Percentiles rank a stretch among this genome's conserved stretches.
Evolutionary conservation across 2,329 filamentous ascomycete genomes (phyloP).

Genomic region (Aspergillus novofumigatus): DNA sequence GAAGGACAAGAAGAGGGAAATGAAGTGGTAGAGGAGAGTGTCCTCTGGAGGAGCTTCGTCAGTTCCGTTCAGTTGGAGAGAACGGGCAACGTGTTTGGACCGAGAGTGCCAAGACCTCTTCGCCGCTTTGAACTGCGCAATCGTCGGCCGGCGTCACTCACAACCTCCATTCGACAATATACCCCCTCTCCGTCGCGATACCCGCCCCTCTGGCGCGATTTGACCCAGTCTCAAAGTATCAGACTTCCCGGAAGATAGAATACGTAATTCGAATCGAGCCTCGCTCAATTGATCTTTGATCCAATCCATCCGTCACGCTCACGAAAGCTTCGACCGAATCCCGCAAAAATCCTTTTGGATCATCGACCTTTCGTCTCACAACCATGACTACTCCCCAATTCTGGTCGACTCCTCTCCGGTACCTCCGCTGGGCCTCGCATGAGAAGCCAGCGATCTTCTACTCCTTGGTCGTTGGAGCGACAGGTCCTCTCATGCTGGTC

Average conservation of each 20-base stretch:
- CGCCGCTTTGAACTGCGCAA: constrained; percentile 19
- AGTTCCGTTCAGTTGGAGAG: constrained; percentile 17
- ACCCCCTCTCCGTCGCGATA: constrained; percentile 9
- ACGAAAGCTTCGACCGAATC: constrained; percentile 3
- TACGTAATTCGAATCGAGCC: background rate
- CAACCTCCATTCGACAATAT: constrained; percentile 19
- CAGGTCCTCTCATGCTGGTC: constrained; percentile 68
- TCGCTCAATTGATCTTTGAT: constrained; percentile 5
- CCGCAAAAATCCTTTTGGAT: constrained; percentile 20
- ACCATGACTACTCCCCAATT: constrained; percentile 64
- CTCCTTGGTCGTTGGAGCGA: constrained; percentile 68
- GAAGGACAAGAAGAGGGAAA: constrained; percentile 5
- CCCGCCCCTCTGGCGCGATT: background rate
- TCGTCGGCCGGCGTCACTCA: constrained; percentile 28
- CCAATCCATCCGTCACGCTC: background rate
- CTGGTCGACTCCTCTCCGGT: constrained; percentile 78
- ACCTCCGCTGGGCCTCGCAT: constrained; percentile 81
- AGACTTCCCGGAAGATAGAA: background rate
- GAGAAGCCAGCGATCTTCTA: constrained; percentile 91
- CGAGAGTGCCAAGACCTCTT: constrained; percentile 36
- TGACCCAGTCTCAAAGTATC: background rate
- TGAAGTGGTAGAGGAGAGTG: constrained; percentile 10
- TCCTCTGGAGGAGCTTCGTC: background rate
- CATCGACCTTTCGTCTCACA: constrained; percentile 16
- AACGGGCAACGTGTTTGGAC: constrained; percentile 43